Conservation (phyloP, 306 rosid species). For the Styphnolobium japonicum region DNA sequence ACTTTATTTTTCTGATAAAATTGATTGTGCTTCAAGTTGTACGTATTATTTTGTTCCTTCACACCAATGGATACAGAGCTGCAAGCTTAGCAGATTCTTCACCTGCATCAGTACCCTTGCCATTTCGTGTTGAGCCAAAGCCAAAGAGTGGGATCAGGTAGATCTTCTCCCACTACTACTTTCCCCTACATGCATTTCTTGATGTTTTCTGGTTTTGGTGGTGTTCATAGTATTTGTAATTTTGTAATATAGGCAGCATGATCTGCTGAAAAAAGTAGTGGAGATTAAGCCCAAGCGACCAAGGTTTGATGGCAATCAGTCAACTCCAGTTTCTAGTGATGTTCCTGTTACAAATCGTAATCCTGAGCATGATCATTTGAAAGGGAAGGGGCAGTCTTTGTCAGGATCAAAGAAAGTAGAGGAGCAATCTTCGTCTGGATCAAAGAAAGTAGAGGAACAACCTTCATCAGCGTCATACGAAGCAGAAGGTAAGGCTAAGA, state of each 20-base stretch:
- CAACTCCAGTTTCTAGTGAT: conserved; percentile 15
- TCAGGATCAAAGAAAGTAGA: conserved; percentile 22
- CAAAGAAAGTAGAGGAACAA: conserved; percentile 17
- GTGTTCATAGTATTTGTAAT: neutral
- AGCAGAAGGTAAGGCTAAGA: conserved; percentile 32
- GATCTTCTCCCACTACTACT: conserved; percentile 4
- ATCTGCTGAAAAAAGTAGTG: conserved; percentile 76
- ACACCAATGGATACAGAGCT: conserved; percentile 72
- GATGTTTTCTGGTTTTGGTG: neutral
- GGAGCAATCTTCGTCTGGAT: conserved; percentile 28
- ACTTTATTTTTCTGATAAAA: neutral
- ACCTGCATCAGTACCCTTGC: conserved; percentile 73
- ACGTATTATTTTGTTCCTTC: conserved; percentile 44
- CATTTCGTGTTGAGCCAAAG: conserved; percentile 94
- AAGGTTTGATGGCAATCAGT: conserved; percentile 41
- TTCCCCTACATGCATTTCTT: neutral
- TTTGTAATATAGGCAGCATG: conserved; percentile 72
- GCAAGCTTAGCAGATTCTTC: conserved; percentile 91
- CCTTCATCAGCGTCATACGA: conserved; percentile 21
- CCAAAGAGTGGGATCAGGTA: conserved; percentile 95
- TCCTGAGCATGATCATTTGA: conserved; percentile 23
- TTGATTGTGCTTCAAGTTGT: conserved; percentile 12
- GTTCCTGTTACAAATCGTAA: conserved; percentile 19
- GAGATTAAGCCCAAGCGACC: conserved; percentile 91
- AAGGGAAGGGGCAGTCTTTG: conserved; percentile 29